These are phyloP conservation scores for Dipteronia sinensis DNA, from an alignment of 345 rosid genomes.

Conservation along the genomic window DNA sequence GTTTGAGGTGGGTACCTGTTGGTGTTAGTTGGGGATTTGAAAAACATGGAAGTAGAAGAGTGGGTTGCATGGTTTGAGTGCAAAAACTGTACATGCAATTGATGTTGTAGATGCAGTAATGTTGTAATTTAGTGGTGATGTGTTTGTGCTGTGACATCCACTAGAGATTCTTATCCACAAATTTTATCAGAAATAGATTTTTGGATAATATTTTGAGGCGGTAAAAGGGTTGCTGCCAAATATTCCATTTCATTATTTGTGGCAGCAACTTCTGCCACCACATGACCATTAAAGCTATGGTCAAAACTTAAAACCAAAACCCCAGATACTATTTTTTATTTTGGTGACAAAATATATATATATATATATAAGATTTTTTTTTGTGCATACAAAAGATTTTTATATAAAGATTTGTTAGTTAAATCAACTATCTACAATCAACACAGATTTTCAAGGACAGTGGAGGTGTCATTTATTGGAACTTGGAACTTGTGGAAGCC, in stretches of 20 bases:
- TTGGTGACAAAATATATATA: not conserved
- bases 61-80: slow-evolving; percentile 28
- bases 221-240: slow-evolving; percentile 13
- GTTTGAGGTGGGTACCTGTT: slow-evolving; percentile 10
- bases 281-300: slow-evolving; percentile 1
- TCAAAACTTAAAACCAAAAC: not conserved
- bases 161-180: slow-evolving; percentile 61
- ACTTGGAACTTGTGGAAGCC: too few relatives aligned
- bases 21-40: slow-evolving; percentile 14
- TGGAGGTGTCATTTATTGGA: too few relatives aligned
- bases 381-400: too few relatives aligned
- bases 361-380: too few relatives aligned
- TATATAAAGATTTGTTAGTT: too few relatives aligned
- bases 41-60: slow-evolving; percentile 1
- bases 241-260: not conserved
- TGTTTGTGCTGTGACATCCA: slow-evolving; percentile 33
- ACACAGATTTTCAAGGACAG: too few relatives aligned
- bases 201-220: slow-evolving; percentile 28
- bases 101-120: slow-evolving; percentile 13
- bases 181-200: slow-evolving; percentile 37
- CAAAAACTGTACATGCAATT: slow-evolving; percentile 13
- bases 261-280: slow-evolving; percentile 34
- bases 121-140: slow-evolving; percentile 25
- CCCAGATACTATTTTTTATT: not conserved
- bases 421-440: too few relatives aligned